Evolutionary conservation across 768 basidiomycete genomes (phyloP).

Genomic region (Tremella fuciformis): DNA sequence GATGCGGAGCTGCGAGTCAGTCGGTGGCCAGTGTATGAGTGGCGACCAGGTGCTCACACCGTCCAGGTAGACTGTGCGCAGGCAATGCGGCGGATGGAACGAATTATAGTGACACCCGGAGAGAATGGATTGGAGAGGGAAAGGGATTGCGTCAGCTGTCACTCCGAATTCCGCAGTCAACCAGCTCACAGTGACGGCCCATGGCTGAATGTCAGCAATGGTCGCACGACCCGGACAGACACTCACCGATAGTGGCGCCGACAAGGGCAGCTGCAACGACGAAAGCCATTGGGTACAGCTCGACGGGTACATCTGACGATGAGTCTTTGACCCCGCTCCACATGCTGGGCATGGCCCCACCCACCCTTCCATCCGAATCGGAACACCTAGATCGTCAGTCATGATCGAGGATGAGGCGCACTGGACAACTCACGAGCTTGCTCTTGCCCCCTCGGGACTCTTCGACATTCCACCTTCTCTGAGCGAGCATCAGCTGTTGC

Average conservation of each 20-base stretch:
- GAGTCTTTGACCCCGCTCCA: neutral
- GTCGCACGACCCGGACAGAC: neutral
- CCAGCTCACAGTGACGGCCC: slow-evolving; percentile 34
- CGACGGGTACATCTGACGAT: slow-evolving; percentile 46
- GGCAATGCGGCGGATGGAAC: neutral
- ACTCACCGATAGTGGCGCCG: slow-evolving; percentile 46
- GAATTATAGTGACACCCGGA: neutral
- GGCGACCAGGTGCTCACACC: slow-evolving; percentile 33
- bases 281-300: slow-evolving; percentile 51
- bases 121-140: neutral
- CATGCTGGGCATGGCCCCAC: neutral
- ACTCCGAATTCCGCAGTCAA: neutral
- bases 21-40: neutral
- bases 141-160: slow-evolving; percentile 5
- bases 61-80: slow-evolving; percentile 39
- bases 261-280: slow-evolving; percentile 45
- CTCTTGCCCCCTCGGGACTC: slow-evolving; percentile 34
- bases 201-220: slow-evolving; percentile 18
- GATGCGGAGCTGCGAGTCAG: slow-evolving; percentile 4
- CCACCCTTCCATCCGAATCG: slow-evolving; percentile 48
- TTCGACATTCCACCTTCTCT: slow-evolving; percentile 3
- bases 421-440: slow-evolving; percentile 45
- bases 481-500: slow-evolving; percentile 1
- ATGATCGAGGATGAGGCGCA: neutral
- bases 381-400: slow-evolving; percentile 39